These are phyloP conservation scores for Didymella pinodella DNA, from an alignment of 2,329 filamentous ascomycete genomes.

Conservation along the genomic window DNA sequence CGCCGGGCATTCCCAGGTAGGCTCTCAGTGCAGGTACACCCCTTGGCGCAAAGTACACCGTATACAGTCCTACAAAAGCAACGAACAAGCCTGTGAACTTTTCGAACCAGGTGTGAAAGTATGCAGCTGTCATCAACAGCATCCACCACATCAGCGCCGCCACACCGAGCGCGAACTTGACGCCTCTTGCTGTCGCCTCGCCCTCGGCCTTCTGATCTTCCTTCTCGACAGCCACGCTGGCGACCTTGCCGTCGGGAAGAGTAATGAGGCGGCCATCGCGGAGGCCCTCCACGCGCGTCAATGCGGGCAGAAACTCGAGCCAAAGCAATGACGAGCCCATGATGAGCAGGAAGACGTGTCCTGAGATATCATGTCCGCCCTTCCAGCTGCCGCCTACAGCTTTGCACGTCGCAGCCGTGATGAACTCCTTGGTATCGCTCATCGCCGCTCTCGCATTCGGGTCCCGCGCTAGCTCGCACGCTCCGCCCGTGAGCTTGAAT, in stretches of 20 bases:
- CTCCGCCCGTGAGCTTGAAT: conserved; percentile 87
- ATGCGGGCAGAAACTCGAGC: conserved; percentile 76
- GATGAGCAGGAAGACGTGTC: conserved; percentile 92
- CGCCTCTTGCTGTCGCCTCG: conserved; percentile 56
- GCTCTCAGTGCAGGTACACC: conserved; percentile 53
- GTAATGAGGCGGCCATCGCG: conserved; percentile 72
- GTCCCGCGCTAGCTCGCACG: conserved; percentile 70
- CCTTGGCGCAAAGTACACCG: conserved; percentile 59
- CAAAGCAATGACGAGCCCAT: conserved; percentile 81
- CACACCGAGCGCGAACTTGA: conserved; percentile 65
- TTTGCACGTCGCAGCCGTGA: conserved; percentile 83
- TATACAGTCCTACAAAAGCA: conserved; percentile 55
- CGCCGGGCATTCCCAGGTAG: conserved; percentile 58
- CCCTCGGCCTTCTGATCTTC: conserved; percentile 51
- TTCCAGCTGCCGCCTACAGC: conserved; percentile 82
- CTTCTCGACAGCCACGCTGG: conserved; percentile 54
- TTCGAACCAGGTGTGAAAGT: conserved; percentile 98
- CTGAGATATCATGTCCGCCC: conserved; percentile 96
- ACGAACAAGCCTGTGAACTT: conserved; percentile 70
- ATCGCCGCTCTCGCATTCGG: conserved; percentile 58
- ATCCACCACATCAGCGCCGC: conserved; percentile 86
- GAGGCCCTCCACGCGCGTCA: conserved; percentile 58
- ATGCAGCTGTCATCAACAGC: conserved; percentile 97
- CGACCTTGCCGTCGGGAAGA: conserved; percentile 70
- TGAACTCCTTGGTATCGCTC: conserved; percentile 58